Evolutionary conservation across 1,139 yeast genomes (phyloP).

Genomic region (Debaryomyces coudertii): DNA sequence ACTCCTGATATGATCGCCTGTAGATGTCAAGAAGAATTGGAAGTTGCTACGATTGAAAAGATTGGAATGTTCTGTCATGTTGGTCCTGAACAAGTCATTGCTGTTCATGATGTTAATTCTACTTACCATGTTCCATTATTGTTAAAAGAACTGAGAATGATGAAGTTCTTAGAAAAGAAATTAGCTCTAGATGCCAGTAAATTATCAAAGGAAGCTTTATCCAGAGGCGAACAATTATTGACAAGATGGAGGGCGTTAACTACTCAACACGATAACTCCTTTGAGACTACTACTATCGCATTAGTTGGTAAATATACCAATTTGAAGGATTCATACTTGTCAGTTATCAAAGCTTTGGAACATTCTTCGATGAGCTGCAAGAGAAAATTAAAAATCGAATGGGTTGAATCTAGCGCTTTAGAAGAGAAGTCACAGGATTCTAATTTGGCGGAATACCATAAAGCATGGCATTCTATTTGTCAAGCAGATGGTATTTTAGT

Average conservation of each 20-base stretch:
- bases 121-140: constrained; percentile 96
- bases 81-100: constrained; percentile 95
- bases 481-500: constrained; percentile 96
- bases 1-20: constrained; percentile 98
- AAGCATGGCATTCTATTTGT: constrained; percentile 94
- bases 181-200: constrained; percentile 58
- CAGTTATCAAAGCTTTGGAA: constrained; percentile 93
- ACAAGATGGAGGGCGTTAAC: constrained; percentile 82
- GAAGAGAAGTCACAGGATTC: constrained; percentile 69
- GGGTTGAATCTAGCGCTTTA: constrained; percentile 95
- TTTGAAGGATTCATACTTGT: constrained; percentile 90
- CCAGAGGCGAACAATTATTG: constrained; percentile 71
- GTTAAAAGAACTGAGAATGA: constrained; percentile 83
- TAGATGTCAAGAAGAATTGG: constrained; percentile 87
- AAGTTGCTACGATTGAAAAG: constrained; percentile 82
- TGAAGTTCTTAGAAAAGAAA: constrained; percentile 72
- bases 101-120: constrained; percentile 95
- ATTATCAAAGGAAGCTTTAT: constrained; percentile 56
- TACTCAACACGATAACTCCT: constrained; percentile 73
- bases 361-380: constrained; percentile 92
- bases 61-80: constrained; percentile 99
- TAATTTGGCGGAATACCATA: constrained; percentile 80
- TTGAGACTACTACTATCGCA: constrained; percentile 89
- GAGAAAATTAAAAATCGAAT: constrained; percentile 80
- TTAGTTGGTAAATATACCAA: constrained; percentile 96